Percentiles rank a stretch among this genome's conserved stretches.
These are phyloP conservation scores for Entoloma clypeatum DNA, from an alignment of 1,284 basidiomycete species.

Conservation along the genomic window DNA sequence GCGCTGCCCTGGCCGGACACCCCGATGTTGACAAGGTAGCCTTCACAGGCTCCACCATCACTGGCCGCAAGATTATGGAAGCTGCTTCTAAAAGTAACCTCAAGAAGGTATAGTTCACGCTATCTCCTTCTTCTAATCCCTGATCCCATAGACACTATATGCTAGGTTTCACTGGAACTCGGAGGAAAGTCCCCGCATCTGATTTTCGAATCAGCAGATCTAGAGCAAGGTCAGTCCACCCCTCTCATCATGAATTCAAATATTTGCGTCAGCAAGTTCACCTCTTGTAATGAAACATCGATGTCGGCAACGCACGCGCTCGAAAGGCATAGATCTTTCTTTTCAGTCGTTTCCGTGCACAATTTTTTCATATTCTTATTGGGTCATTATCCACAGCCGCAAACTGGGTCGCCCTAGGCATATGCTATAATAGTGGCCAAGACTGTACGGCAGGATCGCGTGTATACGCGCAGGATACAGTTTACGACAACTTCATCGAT, in stretches of 20 bases:
- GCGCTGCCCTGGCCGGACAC: conserved; percentile 78
- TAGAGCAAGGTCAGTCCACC: conserved; percentile 65
- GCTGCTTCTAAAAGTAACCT: conserved; percentile 92
- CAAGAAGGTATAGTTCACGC: conserved; percentile 60
- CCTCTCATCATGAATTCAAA: background rate
- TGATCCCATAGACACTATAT: conserved; percentile 6
- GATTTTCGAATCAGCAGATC: conserved; percentile 76
- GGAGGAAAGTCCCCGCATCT: conserved; percentile 95
- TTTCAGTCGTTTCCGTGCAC: background rate
- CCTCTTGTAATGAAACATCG: too few species aligned
- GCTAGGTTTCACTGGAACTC: conserved; percentile 86
- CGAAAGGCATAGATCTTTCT: too few species aligned
- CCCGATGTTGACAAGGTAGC: conserved; percentile 81
- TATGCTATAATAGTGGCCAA: conserved; percentile 82
- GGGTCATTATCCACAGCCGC: conserved; percentile 53
- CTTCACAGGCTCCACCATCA: conserved; percentile 80
- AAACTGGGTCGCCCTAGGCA: conserved; percentile 79
- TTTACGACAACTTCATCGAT: conserved; percentile 80
- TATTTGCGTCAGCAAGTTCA: too few species aligned
- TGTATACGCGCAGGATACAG: conserved; percentile 78
- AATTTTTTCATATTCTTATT: conserved; percentile 1
- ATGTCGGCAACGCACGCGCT: too few species aligned
- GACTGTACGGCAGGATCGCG: conserved; percentile 88
- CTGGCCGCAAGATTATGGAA: conserved; percentile 90
- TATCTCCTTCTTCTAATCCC: background rate